Evolutionary conservation across 2,329 filamentous ascomycete species (phyloP).

Genomic region (Teratosphaeria epicoccoides): DNA sequence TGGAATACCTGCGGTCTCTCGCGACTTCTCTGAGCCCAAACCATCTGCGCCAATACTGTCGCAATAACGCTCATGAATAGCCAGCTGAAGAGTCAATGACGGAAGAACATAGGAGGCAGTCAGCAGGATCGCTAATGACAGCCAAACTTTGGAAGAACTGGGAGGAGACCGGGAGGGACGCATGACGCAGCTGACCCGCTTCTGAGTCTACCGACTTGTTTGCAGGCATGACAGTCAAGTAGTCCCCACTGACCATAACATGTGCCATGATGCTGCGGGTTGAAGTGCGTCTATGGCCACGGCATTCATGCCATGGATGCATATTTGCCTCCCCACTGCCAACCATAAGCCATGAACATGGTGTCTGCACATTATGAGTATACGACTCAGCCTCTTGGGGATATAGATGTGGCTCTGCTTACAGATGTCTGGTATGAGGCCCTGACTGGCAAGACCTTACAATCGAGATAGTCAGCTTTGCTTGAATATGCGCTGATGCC

Average conservation of each 20-base stretch:
- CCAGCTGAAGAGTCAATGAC: background rate
- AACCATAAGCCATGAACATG: slow-evolving; percentile 23
- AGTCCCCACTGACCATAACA: background rate
- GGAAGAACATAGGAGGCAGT: too few relatives aligned
- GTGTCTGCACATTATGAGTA: too few relatives aligned
- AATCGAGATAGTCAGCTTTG: slow-evolving; percentile 16
- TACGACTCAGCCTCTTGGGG: too few relatives aligned
- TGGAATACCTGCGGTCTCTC: slow-evolving; percentile 48
- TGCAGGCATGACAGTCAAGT: background rate
- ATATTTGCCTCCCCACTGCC: slow-evolving; percentile 16
- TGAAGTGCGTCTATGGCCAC: background rate
- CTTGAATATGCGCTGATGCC: slow-evolving; percentile 21
- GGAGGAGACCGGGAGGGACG: background rate
- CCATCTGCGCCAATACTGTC: background rate
- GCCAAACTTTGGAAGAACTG: background rate
- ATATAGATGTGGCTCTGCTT: too few relatives aligned
- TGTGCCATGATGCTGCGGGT: background rate
- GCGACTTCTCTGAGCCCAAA: slow-evolving; percentile 34
- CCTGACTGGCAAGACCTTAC: slow-evolving; percentile 20
- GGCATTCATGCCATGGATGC: background rate
- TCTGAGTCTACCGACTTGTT: background rate
- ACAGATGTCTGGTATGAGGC: slow-evolving; percentile 23
- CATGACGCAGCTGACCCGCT: background rate
- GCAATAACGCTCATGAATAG: background rate
- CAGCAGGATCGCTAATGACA: background rate